Base-by-base conservation (phyloP, 352 stramenopile species). In the Phytophthora ramorum region DNA sequence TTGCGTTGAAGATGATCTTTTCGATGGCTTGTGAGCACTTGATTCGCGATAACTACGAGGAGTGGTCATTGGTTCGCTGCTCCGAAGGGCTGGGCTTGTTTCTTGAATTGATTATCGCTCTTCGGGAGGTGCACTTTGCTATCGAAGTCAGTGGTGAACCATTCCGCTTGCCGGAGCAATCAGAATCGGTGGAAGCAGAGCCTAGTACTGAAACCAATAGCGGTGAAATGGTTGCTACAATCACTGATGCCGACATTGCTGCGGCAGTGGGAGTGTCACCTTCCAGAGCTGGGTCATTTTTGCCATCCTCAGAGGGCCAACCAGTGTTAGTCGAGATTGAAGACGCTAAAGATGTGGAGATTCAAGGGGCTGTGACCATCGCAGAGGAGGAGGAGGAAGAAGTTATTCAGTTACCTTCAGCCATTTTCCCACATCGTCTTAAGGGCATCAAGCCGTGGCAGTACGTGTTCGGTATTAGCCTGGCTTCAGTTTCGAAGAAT, bases 401-500 rank as follows among this genome's bases (percentile, higher is more conserved):
- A 30, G 49, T 78, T 55, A 62, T 90, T 3, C 77, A 86, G 43
- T 58, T 89, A 2, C 78, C 81, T 12, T 75, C 75, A 2, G 79
- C 85, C 3, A 63, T 78, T n/a, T 93, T 91, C 52, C 78, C 75
- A 1, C 81, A 93, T 70, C 85, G 82, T 4, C 76, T 91, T 54
- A 85, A 90, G 44, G 82, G 78, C 7, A 91, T 93, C 58, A 91
- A 93, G 53, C 87, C 85, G 34, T 95, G 85, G 83, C 87, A 95
- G 62, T 83, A 92, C 40, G 84, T 93, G 3, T 95, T 95, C 45
- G 87, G 83, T 20, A 78, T 95, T 24, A 85, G 77, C 37, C 43
- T 95, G 26, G 74, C 73, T 13, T 93, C 89, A n/a, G 68, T 95
- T 16, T 79, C 82, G 43, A 89, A 85, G 57, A 93, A 92, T 55